These are phyloP conservation scores for Neltuma alba DNA, from an alignment of 306 rosid genomes.

Conservation along the genomic window DNA sequence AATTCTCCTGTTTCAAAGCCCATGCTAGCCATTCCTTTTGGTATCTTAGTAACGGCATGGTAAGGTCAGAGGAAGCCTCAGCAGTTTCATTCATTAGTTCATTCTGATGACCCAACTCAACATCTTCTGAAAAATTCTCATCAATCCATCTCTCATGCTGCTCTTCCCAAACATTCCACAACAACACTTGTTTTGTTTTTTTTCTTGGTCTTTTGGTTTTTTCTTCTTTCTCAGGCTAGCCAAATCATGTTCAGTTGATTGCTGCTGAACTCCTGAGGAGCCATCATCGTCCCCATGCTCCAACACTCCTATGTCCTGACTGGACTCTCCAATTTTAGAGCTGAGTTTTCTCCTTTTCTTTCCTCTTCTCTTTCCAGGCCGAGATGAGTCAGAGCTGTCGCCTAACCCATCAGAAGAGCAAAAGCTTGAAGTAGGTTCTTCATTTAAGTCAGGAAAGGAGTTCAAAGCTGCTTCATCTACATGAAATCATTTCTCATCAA, in stretches of 20 bases:
- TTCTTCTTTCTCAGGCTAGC: constrained; percentile 27
- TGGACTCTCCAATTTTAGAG: constrained; percentile 22
- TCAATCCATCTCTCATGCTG: constrained; percentile 72
- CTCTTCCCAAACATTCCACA: constrained; percentile 76
- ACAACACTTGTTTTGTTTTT: constrained; percentile 36
- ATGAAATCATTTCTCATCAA: background rate
- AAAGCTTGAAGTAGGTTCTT: constrained; percentile 20
- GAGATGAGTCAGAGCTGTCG: constrained; percentile 33
- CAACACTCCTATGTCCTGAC: constrained; percentile 9
- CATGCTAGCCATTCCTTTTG: constrained; percentile 95
- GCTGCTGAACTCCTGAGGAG: background rate
- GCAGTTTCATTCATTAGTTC: constrained; percentile 60
- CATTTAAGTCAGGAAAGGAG: constrained; percentile 26
- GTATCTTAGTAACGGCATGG: constrained; percentile 76
- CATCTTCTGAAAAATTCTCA: constrained; percentile 47
- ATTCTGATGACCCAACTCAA: constrained; percentile 53
- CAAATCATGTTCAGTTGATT: constrained; percentile 15
- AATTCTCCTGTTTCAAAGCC: constrained; percentile 83
- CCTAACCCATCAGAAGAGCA: constrained; percentile 35
- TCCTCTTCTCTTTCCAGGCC: constrained; percentile 25
- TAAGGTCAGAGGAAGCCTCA: constrained; percentile 72
- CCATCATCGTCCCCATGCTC: constrained; percentile 5
- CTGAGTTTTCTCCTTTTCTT: constrained; percentile 16
- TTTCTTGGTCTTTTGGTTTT: constrained; percentile 37
- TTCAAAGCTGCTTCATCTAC: constrained; percentile 32